phyloP scores from a whole-genome alignment of 2,329 filamentous ascomycete species.

The Aspergillus ustus region DNA sequence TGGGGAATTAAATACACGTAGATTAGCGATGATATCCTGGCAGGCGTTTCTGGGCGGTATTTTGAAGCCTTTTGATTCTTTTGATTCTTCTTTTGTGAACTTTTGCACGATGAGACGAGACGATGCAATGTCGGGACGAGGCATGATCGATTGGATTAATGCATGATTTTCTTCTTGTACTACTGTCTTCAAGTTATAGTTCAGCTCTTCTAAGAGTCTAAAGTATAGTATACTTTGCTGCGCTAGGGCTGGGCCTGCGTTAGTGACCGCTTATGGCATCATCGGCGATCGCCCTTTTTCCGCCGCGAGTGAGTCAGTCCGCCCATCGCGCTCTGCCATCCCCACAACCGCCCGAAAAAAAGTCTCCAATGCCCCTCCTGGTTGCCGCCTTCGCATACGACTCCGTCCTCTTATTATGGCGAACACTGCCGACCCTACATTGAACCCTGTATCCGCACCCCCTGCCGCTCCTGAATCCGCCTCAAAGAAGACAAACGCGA shows the following conservation, averaged over 20 bases:
- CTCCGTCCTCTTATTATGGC: constrained; percentile 32
- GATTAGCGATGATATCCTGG: constrained; percentile 10
- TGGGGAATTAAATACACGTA: constrained; percentile 31
- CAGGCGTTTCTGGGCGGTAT: constrained; percentile 15
- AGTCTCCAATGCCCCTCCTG: constrained; percentile 33
- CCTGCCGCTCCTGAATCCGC: constrained; percentile 25
- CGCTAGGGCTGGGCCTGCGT: constrained; percentile 32
- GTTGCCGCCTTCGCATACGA: constrained; percentile 25
- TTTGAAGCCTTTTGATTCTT: too few relatives aligned
- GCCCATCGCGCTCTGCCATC: constrained; percentile 16
- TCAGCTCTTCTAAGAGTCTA: not conserved
- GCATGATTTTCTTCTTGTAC: constrained; percentile 3
- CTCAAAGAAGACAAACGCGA: constrained; percentile 23
- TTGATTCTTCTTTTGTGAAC: constrained; percentile 12
- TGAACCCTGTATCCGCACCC: constrained; percentile 22
- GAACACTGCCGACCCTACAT: constrained; percentile 30
- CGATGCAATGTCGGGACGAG: constrained; percentile 19
- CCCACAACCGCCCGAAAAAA: constrained; percentile 31
- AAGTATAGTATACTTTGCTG: constrained; percentile 2
- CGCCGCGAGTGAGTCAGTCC: constrained; percentile 35
- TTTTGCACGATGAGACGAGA: constrained; percentile 21
- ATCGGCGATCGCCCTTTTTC: constrained; percentile 27
- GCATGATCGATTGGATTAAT: constrained; percentile 17
- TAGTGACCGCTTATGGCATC: constrained; percentile 40
- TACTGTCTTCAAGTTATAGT: not conserved